Evolutionary conservation across 306 rosid genomes (phyloP).

Genomic region (Biancaea sappan): DNA sequence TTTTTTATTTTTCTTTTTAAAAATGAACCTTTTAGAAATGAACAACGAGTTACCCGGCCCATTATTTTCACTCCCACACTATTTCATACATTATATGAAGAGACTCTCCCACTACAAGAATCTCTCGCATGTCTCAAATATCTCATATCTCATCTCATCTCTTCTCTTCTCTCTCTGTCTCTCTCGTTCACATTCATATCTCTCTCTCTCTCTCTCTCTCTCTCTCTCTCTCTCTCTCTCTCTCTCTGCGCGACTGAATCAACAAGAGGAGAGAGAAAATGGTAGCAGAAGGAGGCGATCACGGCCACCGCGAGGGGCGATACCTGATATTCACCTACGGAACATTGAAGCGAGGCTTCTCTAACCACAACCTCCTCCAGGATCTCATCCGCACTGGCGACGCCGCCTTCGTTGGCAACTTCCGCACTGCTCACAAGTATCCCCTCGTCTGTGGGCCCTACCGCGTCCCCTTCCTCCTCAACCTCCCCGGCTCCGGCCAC

Average conservation of each 20-base stretch:
- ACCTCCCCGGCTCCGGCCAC: constrained; percentile 63
- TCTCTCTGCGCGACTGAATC: background rate
- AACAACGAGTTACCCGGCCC: no score
- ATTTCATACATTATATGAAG: background rate
- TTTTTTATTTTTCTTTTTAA: no score
- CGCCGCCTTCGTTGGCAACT: constrained; percentile 59
- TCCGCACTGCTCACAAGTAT: constrained; percentile 43
- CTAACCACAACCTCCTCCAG: constrained; percentile 67
- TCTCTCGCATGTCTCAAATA: background rate
- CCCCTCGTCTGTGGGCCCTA: constrained; percentile 84
- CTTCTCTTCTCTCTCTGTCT: background rate
- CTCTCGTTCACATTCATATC: background rate
- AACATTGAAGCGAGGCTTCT: constrained; percentile 63
- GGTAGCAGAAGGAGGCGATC: constrained; percentile 34
- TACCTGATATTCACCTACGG: constrained; percentile 71
- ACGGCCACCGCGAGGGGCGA: background rate
- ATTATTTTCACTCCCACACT: no score
- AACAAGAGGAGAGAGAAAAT: constrained; percentile 20
- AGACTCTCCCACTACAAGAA: background rate
- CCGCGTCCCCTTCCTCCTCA: constrained; percentile 74
- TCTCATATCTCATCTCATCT: background rate
- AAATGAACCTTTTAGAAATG: no score
- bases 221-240: background rate
- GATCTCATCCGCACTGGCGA: constrained; percentile 67
- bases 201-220: background rate